phyloP scores from a whole-genome alignment of 257 asterid genomes.

The Linderniella brevidens region DNA sequence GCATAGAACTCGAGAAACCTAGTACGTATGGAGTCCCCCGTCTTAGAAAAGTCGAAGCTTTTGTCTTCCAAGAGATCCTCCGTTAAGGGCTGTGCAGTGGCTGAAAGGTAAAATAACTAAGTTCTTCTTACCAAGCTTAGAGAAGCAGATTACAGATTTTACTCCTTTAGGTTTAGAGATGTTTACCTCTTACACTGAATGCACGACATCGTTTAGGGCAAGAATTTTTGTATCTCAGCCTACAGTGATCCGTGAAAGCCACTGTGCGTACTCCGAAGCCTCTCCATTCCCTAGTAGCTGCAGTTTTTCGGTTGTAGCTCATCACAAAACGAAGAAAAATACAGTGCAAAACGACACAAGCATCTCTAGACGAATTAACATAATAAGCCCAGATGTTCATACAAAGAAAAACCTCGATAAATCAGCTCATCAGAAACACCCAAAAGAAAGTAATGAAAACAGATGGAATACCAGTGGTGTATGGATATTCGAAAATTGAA shows the following conservation, averaged over 20 bases:
- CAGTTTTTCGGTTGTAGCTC: constrained; percentile 8
- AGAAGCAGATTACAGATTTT: background rate
- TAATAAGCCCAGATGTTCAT: too few relatives aligned
- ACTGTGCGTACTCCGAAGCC: constrained; percentile 19
- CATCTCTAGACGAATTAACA: background rate
- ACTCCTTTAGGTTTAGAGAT: constrained; percentile 7
- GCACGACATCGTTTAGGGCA: constrained; percentile 9
- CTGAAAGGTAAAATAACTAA: constrained; percentile 25
- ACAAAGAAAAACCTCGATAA: constrained; percentile 1
- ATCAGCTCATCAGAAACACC: background rate
- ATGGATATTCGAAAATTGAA: constrained; percentile 22
- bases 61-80: constrained; percentile 45
- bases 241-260: constrained; percentile 18
- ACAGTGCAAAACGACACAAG: background rate
- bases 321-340: constrained; percentile 2
- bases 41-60: constrained; percentile 18
- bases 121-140: background rate
- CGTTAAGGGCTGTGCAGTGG: constrained; percentile 58
- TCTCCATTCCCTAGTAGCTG: constrained; percentile 35
- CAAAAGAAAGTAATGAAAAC: background rate
- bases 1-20: constrained; percentile 79
- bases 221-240: constrained; percentile 15
- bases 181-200: constrained; percentile 32
- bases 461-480: constrained; percentile 19
- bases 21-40: constrained; percentile 73